Evolutionary conservation across 2,329 filamentous ascomycete genomes (phyloP).

Genomic region (Xylariaceae sp.): DNA sequence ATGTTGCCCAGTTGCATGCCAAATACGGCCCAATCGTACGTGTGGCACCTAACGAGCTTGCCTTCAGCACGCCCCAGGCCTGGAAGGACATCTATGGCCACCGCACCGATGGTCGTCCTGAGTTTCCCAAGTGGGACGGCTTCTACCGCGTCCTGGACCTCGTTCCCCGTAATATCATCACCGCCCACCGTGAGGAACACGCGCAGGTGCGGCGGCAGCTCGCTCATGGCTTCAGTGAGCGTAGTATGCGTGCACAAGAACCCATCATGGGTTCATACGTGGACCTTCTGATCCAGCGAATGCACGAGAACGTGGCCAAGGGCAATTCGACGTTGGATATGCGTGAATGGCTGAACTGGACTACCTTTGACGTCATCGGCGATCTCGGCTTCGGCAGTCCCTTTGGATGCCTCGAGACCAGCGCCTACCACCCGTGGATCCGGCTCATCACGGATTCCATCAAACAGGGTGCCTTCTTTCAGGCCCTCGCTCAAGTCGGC

Average conservation of each 20-base stretch:
- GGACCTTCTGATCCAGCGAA: conserved; percentile 28
- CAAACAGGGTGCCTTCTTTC: conserved; percentile 10
- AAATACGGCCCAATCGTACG: conserved; percentile 38
- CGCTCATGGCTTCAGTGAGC: conserved; percentile 35
- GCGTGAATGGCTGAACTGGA: conserved; percentile 34
- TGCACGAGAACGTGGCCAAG: conserved; percentile 22
- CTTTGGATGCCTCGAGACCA: conserved; percentile 30
- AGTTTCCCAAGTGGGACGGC: conserved; percentile 26
- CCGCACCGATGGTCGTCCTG: conserved; percentile 21
- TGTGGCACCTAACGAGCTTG: conserved; percentile 37
- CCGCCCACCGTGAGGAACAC: conserved; percentile 29
- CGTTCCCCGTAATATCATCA: conserved; percentile 27
- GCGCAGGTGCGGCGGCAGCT: conserved; percentile 29
- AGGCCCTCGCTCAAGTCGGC: conserved; percentile 8
- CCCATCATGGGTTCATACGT: conserved; percentile 35
- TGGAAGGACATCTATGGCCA: conserved; percentile 39
- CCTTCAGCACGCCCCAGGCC: conserved; percentile 33
- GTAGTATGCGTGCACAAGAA: conserved; percentile 37
- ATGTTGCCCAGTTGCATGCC: conserved; percentile 26
- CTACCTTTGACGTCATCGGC: conserved; percentile 39
- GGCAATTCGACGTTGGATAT: conserved; percentile 23
- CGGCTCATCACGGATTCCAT: conserved; percentile 23
- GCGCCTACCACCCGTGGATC: conserved; percentile 30
- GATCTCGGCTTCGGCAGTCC: conserved; percentile 42
- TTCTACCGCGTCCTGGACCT: conserved; percentile 24